Base-by-base conservation (phyloP, 345 rosid species). In the Gossypium raimondii region DNA sequence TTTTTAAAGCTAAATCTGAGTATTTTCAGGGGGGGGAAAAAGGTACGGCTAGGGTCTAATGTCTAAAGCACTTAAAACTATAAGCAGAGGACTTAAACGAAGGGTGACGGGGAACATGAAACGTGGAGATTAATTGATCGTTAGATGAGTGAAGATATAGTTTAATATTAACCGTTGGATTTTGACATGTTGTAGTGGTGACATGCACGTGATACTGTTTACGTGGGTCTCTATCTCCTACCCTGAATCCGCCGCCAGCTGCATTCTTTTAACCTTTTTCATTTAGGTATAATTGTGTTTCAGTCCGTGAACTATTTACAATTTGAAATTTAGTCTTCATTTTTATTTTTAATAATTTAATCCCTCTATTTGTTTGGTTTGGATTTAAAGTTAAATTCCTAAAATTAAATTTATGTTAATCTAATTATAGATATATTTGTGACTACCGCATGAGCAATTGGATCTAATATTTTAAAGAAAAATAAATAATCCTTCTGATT, bases 71-170 rank as follows among this genome's bases (percentile, higher is more conserved):
- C 41, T 48, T 48, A 48, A 34, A 48, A 14, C 52, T 64, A 65
- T 38, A 12, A 48, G 67, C 57, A 70, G 76, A 79, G 80, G 61
- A 81, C 73, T 68, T 55, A 29, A 56, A 63, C 61, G 60, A 76
- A 77, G 56, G 76, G 60, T 55, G 80, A 64, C 41, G 55, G 52
- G 63, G 20, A 74, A 16, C 75, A 76, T 62, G 81, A 80, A 68
- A 83, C 82, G 82, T 82, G 86, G 82, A 73, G 68, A 17, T 18
- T 73, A 48, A 13, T 22, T 2, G 16, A 50, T 82, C 85, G 78
- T 76, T 77, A 72, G 86, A 83, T 84, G 68, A 27, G 25, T 1
- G 22, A 41, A 10, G 25, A 27, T 24, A 55, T n/a, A 56, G 18
- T 59, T 11, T 5, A 20, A 81, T 82, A 53, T 45, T 1, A 34